Evolutionary conservation across 2,329 filamentous ascomycete genomes (phyloP).

Genomic region (Aspergillus novofumigatus): DNA sequence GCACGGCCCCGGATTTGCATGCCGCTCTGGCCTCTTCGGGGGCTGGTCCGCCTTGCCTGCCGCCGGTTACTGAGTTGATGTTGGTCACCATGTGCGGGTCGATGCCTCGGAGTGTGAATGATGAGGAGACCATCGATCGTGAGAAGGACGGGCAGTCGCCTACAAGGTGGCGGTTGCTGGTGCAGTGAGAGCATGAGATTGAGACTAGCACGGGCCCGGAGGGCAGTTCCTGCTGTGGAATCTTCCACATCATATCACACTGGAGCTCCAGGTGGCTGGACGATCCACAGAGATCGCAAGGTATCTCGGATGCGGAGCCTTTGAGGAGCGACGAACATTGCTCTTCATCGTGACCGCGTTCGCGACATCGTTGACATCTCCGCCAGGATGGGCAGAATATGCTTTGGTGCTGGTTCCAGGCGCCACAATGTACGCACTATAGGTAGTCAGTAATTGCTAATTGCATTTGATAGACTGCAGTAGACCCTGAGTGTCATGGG

Average conservation of each 20-base stretch:
- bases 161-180: conserved; percentile 40
- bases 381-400: conserved; percentile 38
- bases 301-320: conserved; percentile 48
- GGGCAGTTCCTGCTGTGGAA: conserved; percentile 24
- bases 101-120: conserved; percentile 38
- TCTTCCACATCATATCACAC: conserved; percentile 58
- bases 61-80: conserved; percentile 26
- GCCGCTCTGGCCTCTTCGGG: conserved; percentile 20
- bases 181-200: conserved; percentile 43
- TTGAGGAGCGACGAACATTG: conserved; percentile 57
- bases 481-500: not conserved
- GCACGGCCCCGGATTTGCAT: conserved; percentile 37
- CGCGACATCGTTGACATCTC: conserved; percentile 54
- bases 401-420: conserved; percentile 38
- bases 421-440: conserved; percentile 42
- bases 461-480: not conserved
- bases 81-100: conserved; percentile 37
- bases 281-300: conserved; percentile 59
- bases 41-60: conserved; percentile 9
- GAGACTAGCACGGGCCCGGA: conserved; percentile 35
- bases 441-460: not conserved
- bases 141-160: conserved; percentile 40
- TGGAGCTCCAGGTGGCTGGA: conserved; percentile 55
- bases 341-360: conserved; percentile 54
- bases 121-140: conserved; percentile 27